Base-by-base conservation (phyloP, 306 rosid genomes). In the Cucumis hystrix region DNA sequence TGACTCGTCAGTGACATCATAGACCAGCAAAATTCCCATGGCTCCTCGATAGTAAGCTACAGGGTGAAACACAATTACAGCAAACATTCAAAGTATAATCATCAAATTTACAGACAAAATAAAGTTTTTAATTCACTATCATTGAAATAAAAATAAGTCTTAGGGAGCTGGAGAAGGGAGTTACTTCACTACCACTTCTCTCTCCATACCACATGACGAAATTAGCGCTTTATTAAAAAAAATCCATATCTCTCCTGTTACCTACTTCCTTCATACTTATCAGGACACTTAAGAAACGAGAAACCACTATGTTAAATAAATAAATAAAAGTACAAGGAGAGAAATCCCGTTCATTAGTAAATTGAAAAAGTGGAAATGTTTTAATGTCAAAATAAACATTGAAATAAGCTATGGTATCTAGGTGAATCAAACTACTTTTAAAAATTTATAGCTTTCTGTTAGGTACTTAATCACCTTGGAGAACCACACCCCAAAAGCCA, bases 21-120 rank as follows among this genome's bases (percentile, higher is more conserved):
- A 91, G 63, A 91, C 96, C 85, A 91, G 86, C 85, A 91, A 87
- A 83, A 89, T 89, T 73, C 95, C 95, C 97, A 91, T 91, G 79
- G 95, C 95, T 87, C 97, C 97, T 59, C 97, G 91, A 73, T 91
- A 89, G 83, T 91, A 91, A 82, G 97, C 97, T 91, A 93, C 91
- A 66, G 69, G 40, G 66, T 78, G 17, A 74, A 76, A 30, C 72
- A 57, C 66, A 80, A 67, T 68, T 61, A 15, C n/a, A n/a, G 25
- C 43, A 57, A 52, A 28, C 39, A 33, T 30, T 71, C 58, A 47
- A 71, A 73, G 47, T 30, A 28, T 18, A 28, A 51, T 28, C 58
- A 73, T 73, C 43, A 52, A 30, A 71, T 5, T 57, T 83, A 77
- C n/a, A 30, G 28, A 73, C 25, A 73, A 9, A 35, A 10, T 28